These are phyloP conservation scores for Thermomucor indicae-seudaticae DNA, from an alignment of 371 early-diverging fungal genomes.

Conservation along the genomic window DNA sequence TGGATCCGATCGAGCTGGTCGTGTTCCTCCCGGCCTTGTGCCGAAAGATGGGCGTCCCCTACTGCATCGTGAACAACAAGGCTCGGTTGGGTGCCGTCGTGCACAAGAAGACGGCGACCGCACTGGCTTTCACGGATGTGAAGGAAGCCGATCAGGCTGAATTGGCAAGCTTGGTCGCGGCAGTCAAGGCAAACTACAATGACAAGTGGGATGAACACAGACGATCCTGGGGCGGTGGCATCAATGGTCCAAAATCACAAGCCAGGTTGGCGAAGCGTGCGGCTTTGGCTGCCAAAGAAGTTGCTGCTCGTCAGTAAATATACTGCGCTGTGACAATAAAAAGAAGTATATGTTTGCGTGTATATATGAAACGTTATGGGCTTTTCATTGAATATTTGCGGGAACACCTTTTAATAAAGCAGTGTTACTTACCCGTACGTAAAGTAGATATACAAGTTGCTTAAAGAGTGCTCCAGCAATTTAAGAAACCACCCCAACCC, in stretches of 20 bases:
- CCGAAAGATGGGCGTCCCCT: constrained; percentile 99
- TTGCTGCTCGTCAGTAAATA: constrained; percentile 53
- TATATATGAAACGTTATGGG: too few species aligned
- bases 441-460: too few species aligned
- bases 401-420: too few species aligned
- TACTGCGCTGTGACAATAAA: too few species aligned
- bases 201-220: constrained; percentile 92
- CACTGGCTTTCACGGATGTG: constrained; percentile 93
- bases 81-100: constrained; percentile 97
- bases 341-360: too few species aligned
- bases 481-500: constrained; percentile 69
- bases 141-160: constrained; percentile 94
- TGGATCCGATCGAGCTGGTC: constrained; percentile 99
- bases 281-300: constrained; percentile 65
- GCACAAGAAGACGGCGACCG: constrained; percentile 99
- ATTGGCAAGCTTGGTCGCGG: constrained; percentile 83
- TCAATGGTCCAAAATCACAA: constrained; percentile 92
- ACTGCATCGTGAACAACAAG: constrained; percentile 98
- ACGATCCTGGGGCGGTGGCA: constrained; percentile 95
- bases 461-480: constrained; percentile 29
- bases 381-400: too few species aligned
- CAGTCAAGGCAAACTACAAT: constrained; percentile 90
- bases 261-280: constrained; percentile 78
- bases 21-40: constrained; percentile 99
- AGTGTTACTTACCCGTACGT: too few species aligned